Evolutionary conservation across 352 stramenopile species (phyloP), one percentile per base, ranked within the genome.

Genomic region (Elongisporangium undulatum): DNA sequence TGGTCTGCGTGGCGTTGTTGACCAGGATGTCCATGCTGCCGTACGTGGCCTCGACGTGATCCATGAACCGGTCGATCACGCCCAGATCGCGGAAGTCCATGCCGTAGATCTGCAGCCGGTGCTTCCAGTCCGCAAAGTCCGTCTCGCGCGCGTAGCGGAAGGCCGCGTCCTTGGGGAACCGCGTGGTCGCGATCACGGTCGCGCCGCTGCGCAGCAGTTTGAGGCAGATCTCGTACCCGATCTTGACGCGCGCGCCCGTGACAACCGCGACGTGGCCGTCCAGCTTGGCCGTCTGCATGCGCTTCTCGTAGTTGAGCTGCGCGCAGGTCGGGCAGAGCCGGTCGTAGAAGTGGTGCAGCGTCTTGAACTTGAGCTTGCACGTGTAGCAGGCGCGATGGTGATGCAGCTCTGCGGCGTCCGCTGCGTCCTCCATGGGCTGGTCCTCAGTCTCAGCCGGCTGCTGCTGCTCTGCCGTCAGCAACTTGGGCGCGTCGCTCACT

Each of bases 1-100:
- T 94, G 3, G 96, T 98, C 74, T 99, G 96, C 76, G 92, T 98
- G 3, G 96, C 96, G 72, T 99, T 99, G 74, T 98, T 98, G 62
- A 98, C 90, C 38, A 99, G 67, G 26, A 98, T 93, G 72, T 99
- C 94, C 38, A 98, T 72, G 10, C 85, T 77, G 16, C 74, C 72
- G 51, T 88, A 80, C 9, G 68, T 82, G 21, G 61, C 49, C 21
- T 80, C 68, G 6, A 99, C 69, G 71, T 95, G 93, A 49, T 92
- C 75, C 72, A 95, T 96, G 62, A 98, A 98, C 56, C 79, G 82
- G 71, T 99, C 95, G 41, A 98, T 76, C 34, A 93, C 90, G 4
- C 85, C 90, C 9, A 98, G 74, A 70, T 98, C 93, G 45, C 94
- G 81, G 56, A 98, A 94, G 74, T 99, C 94, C 65, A 98, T 85